Percentiles rank a stretch among this genome's conserved stretches.
phyloP scores from a whole-genome alignment of 768 basidiomycete genomes.

The Cystoderma amianthinum region DNA sequence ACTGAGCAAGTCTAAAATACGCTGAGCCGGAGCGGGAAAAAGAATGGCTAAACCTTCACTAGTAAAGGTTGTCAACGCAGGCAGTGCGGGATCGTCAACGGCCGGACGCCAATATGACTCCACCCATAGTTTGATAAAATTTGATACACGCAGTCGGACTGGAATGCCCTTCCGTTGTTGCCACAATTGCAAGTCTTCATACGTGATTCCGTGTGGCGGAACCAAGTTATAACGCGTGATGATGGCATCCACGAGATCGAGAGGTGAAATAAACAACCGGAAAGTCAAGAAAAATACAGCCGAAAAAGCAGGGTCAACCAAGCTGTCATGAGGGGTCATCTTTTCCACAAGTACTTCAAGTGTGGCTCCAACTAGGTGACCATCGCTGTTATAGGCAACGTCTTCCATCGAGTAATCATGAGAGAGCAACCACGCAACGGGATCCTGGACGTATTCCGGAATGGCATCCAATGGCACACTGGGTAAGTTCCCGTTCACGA shows the following conservation, averaged over 20 bases:
- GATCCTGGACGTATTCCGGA: conserved; percentile 29
- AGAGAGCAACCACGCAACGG: conserved; percentile 48
- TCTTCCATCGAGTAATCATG: conserved; percentile 82
- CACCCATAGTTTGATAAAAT: conserved; percentile 92
- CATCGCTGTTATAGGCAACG: conserved; percentile 86
- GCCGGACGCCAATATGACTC: conserved; percentile 85
- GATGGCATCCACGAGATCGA: conserved; percentile 68
- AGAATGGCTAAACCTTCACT: conserved; percentile 50
- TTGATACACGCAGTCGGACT: conserved; percentile 84
- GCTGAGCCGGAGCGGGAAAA: conserved; percentile 65
- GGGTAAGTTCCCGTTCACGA: conserved; percentile 46
- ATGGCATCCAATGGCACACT: conserved; percentile 38
- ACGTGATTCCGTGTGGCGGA: conserved; percentile 49
- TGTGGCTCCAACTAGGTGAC: conserved; percentile 86
- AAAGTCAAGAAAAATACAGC: conserved; percentile 95
- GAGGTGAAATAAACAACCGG: conserved; percentile 79
- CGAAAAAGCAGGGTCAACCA: conserved; percentile 83
- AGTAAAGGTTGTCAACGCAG: conserved; percentile 51
- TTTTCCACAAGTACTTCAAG: conserved; percentile 89
- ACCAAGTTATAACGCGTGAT: conserved; percentile 80
- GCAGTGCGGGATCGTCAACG: conserved; percentile 62
- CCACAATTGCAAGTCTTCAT: conserved; percentile 68
- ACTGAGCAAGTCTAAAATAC: conserved; percentile 63
- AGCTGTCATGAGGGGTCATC: conserved; percentile 91
- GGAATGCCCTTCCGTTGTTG: conserved; percentile 84